A percentile compares a stretch with the other conserved stretches of the same genome.
Evolutionary conservation across 345 rosid genomes (phyloP).

Genomic region (Lepidium africanum): DNA sequence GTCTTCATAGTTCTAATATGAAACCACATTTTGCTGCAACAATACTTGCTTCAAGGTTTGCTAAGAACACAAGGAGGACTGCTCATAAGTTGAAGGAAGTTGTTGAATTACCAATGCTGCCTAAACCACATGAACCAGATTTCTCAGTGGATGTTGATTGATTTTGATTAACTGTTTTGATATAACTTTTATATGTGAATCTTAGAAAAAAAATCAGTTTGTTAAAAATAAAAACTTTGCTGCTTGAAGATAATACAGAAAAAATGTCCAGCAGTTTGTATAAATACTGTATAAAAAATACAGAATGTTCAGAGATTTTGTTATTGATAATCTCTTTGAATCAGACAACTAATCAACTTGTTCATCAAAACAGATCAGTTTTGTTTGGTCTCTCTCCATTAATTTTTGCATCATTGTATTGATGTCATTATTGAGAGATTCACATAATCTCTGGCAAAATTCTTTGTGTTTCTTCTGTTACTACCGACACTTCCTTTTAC

Average conservation of each 20-base stretch:
- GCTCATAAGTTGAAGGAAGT: slow-evolving; percentile 53
- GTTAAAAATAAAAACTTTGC: neutral
- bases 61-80: slow-evolving; percentile 82
- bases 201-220: slow-evolving; percentile 13
- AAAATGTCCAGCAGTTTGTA: slow-evolving; percentile 23
- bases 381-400: neutral
- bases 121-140: slow-evolving; percentile 84
- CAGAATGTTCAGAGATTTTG: neutral
- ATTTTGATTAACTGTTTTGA: slow-evolving; percentile 16
- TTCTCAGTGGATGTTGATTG: slow-evolving; percentile 55
- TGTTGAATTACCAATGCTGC: slow-evolving; percentile 60
- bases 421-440: slow-evolving; percentile 14
- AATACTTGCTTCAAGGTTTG: slow-evolving; percentile 69
- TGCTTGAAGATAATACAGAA: slow-evolving; percentile 15
- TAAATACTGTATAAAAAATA: neutral
- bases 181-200: neutral
- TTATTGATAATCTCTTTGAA: neutral
- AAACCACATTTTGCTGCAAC: slow-evolving; percentile 66
- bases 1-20: slow-evolving; percentile 30
- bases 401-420: neutral
- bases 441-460: slow-evolving; percentile 2
- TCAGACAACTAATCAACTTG: slow-evolving; percentile 2
- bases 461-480: slow-evolving; percentile 7
- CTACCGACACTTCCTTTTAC: slow-evolving; percentile 8
- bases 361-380: neutral